A percentile compares a stretch with the other conserved stretches of the same genome.
Evolutionary conservation across 176 grass and related monocot species (phyloP).

Genomic region (Rhipidocladum racemiflorum): DNA sequence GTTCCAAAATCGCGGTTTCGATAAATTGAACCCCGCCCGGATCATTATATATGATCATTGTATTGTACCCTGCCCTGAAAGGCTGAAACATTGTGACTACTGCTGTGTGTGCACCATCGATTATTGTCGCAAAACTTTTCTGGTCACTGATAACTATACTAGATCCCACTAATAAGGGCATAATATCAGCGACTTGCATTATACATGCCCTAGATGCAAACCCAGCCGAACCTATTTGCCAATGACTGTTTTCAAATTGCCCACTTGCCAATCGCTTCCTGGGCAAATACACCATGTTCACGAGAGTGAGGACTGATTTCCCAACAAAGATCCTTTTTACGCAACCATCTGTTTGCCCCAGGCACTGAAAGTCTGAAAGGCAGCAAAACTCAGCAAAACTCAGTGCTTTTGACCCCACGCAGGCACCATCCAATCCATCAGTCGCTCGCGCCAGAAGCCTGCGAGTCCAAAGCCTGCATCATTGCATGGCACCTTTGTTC

Average conservation of each 20-base stretch:
- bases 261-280: background rate
- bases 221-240: background rate
- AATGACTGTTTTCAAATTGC: background rate
- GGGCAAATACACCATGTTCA: background rate
- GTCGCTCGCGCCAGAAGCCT: conserved; percentile 23
- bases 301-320: background rate
- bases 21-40: no score
- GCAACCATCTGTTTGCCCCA: background rate
- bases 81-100: background rate
- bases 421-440: conserved; percentile 34
- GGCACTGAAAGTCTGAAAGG: conserved; percentile 26
- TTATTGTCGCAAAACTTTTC: background rate
- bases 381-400: background rate
- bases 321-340: background rate
- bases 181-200: no score
- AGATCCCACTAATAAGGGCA: no score
- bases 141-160: background rate
- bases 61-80: background rate
- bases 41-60: background rate
- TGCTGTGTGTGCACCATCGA: background rate
- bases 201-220: background rate
- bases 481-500: conserved; percentile 44
- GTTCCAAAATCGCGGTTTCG: no score
- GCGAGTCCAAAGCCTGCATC: conserved; percentile 35
- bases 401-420: conserved; percentile 23